These are phyloP conservation scores for Dioscorea dumetorum DNA, from an alignment of 106 monocot genomes.

Conservation along the genomic window DNA sequence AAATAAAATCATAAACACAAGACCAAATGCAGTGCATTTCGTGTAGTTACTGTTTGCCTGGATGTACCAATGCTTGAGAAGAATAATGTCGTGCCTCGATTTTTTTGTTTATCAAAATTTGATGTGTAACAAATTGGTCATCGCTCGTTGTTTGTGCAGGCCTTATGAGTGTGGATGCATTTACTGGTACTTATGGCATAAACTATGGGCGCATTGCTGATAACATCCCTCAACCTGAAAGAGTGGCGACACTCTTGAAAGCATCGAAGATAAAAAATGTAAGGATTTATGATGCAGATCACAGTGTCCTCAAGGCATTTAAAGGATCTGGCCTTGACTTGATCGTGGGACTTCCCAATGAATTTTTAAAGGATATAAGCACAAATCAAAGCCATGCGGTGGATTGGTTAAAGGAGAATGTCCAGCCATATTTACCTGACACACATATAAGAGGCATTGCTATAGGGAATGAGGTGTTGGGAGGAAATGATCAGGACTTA, in stretches of 20 bases:
- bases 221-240: constrained; percentile 59
- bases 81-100: too few species aligned
- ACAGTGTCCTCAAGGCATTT: constrained; percentile 63
- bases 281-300: constrained; percentile 71
- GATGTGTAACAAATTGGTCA: too few species aligned
- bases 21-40: too few species aligned
- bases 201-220: constrained; percentile 84
- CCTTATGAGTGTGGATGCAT: constrained; percentile 14
- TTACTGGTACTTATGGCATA: constrained; percentile 77
- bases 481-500: constrained; percentile 39
- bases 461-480: constrained; percentile 70
- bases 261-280: constrained; percentile 59
- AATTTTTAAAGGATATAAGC: constrained; percentile 50
- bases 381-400: constrained; percentile 37
- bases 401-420: constrained; percentile 70
- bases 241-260: constrained; percentile 57
- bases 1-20: too few species aligned
- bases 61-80: too few species aligned
- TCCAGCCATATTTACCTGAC: constrained; percentile 53
- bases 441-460: constrained; percentile 58
- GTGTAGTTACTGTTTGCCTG: too few species aligned
- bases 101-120: too few species aligned
- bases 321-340: constrained; percentile 60
- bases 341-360: constrained; percentile 42
- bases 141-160: too few species aligned